These are phyloP conservation scores for Capronia epimyces DNA, from an alignment of 2,329 filamentous ascomycete species.

Conservation along the genomic window DNA sequence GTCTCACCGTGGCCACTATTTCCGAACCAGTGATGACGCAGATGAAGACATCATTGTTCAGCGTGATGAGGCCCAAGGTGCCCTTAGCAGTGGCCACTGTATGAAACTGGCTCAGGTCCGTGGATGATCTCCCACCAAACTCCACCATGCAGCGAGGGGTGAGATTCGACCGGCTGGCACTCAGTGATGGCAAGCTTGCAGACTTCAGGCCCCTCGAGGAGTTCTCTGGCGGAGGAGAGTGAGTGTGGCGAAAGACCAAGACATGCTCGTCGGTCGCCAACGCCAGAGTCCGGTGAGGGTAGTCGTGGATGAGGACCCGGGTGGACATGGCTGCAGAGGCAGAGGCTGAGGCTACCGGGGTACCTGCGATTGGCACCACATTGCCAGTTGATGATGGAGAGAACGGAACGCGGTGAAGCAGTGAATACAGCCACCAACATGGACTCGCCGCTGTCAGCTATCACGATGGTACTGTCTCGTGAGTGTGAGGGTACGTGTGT, in stretches of 20 bases:
- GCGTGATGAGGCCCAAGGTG: conserved; percentile 79
- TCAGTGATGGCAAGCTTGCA: conserved; percentile 28
- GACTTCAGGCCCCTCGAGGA: conserved; percentile 36
- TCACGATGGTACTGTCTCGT: too few relatives aligned
- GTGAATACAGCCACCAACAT: too few relatives aligned
- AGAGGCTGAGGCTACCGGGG: conserved; percentile 15
- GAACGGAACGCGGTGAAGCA: too few relatives aligned
- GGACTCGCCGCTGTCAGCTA: too few relatives aligned
- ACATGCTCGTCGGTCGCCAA: conserved; percentile 73
- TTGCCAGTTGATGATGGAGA: conserved; percentile 3
- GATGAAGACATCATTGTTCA: conserved; percentile 79
- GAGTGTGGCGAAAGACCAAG: conserved; percentile 75
- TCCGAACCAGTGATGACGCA: conserved; percentile 78
- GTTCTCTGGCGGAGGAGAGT: conserved; percentile 52
- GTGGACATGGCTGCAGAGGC: conserved; percentile 50
- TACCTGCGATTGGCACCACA: conserved; percentile 2
- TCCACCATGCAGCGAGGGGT: conserved; percentile 75
- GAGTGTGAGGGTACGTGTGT: too few relatives aligned
- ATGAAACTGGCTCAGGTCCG: conserved; percentile 70
- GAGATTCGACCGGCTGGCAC: conserved; percentile 21
- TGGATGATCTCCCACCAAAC: conserved; percentile 61
- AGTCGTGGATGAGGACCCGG: conserved; percentile 77
- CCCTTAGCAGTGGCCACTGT: conserved; percentile 74
- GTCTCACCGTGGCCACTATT: conserved; percentile 73
- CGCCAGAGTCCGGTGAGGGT: conserved; percentile 80